phyloP scores from a whole-genome alignment of 2,329 filamentous ascomycete species.

The Penicillium sp. region DNA sequence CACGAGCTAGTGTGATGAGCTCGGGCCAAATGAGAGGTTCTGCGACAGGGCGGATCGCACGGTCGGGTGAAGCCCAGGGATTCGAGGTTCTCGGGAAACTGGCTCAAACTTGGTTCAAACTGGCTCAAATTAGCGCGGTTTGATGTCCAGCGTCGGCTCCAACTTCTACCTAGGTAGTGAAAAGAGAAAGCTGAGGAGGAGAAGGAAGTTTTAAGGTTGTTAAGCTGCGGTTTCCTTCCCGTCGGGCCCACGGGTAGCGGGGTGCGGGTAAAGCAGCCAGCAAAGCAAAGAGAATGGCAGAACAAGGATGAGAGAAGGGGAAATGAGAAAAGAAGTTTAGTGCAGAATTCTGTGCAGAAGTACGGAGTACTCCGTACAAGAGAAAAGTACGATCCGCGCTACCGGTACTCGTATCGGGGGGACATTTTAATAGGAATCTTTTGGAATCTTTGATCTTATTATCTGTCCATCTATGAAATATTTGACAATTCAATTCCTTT shows the following conservation, averaged over 20 bases:
- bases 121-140: too few species aligned
- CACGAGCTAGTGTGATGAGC: background rate
- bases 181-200: background rate
- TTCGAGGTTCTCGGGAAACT: background rate
- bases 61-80: constrained; percentile 2
- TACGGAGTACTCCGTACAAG: background rate
- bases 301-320: constrained; percentile 4
- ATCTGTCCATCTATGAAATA: background rate
- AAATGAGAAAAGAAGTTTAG: background rate
- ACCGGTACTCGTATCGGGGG: background rate
- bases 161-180: background rate
- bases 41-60: background rate
- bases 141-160: background rate
- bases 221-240: background rate
- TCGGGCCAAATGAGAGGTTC: background rate
- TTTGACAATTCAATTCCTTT: background rate
- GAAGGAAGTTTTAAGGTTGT: background rate
- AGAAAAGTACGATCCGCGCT: constrained; percentile 5
- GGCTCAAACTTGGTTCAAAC: too few species aligned
- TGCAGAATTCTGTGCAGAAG: constrained; percentile 1
- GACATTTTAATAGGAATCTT: too few species aligned
- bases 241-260: background rate
- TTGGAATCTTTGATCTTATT: background rate
- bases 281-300: background rate
- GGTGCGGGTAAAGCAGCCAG: background rate